Evolutionary conservation across 495 filamentous ascomycete species (phyloP), one percentile per base, ranked within the genome.

Genomic region (Darksidea phi): DNA sequence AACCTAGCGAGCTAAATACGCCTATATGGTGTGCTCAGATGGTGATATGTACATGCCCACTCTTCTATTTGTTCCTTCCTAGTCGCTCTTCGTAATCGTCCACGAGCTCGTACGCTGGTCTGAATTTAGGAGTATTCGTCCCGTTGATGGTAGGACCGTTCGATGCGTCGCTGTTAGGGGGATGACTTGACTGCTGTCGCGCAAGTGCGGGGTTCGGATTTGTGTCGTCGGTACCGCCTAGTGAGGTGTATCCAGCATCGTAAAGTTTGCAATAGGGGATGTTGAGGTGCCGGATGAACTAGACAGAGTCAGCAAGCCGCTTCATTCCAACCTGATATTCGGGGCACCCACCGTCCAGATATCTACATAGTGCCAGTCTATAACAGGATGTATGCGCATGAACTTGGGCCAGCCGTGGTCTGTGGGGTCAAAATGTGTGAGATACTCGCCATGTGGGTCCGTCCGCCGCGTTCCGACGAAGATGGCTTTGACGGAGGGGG

Each of bases 311-410:
- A 59, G 55, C 37, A 13, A 23, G n/a, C n/a, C 34, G 2, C 6
- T 6, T 10, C 54, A 26, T 10, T 49, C n/a, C 10, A 7, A 17
- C 8, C 15, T n/a, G 13, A 37, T 50, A 54, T 71, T 67, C 26
- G 32, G 25, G 54, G 7, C n/a, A 84, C 86, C 75, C 63, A 87
- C 86, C 5, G 86, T 82, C 95, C 94, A 96, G 57, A 98, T 91
- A 73, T 97, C 93, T 15, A 84, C 84, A 76, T 96, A 98, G 72
- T 93, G 88, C 95, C 94, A 97, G 70, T 97, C 94, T 69, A 98
- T 90, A 8, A 98, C 88, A 0, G 94, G 94, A 76, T 97, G 91
- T 41, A 96, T 78, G 46, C 94, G 80, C 85, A 97, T 91, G 68
- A 98, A 96, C 55, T 80, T 74, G 23, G 94, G 95, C 94, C 94